A percentile compares a stretch with the other conserved stretches of the same genome.
These are phyloP conservation scores for Cyberlindnera bimundalis DNA, from an alignment of 805 yeast genomes.

Conservation along the genomic window DNA sequence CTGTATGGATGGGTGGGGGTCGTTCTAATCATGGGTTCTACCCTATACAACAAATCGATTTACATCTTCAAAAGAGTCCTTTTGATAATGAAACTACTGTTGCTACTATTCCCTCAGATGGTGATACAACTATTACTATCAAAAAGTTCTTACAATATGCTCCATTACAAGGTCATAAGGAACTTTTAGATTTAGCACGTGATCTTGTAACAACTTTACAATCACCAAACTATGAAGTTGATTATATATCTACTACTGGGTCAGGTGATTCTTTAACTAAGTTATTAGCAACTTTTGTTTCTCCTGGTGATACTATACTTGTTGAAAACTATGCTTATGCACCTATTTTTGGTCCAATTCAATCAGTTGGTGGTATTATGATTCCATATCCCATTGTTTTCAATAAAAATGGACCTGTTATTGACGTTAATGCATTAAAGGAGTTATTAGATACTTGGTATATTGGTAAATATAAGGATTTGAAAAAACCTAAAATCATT, in stretches of 20 bases:
- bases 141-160: slow-evolving; percentile 12
- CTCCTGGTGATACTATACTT: slow-evolving; percentile 53
- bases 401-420: slow-evolving; percentile 19
- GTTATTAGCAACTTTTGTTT: slow-evolving; percentile 43
- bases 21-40: slow-evolving; percentile 7
- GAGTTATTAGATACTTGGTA: slow-evolving; percentile 43
- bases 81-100: slow-evolving; percentile 1
- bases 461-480: slow-evolving; percentile 40
- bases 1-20: slow-evolving; percentile 16
- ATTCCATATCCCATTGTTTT: slow-evolving; percentile 43
- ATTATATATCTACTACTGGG: slow-evolving; percentile 43
- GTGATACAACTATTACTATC: slow-evolving; percentile 1
- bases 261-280: slow-evolving; percentile 55
- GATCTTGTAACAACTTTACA: slow-evolving; percentile 39
- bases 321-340: slow-evolving; percentile 67
- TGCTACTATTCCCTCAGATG: slow-evolving; percentile 2
- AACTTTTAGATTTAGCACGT: slow-evolving; percentile 56
- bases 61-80: slow-evolving; percentile 11
- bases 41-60: slow-evolving; percentile 11
- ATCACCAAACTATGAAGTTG: slow-evolving; percentile 31
- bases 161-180: slow-evolving; percentile 54
- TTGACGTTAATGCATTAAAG: slow-evolving; percentile 49
- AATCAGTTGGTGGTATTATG: slow-evolving; percentile 28
- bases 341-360: slow-evolving; percentile 46
- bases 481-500: slow-evolving; percentile 47